Conservation (phyloP, 129 eudicot species). For the Saposhnikovia divaricata region DNA sequence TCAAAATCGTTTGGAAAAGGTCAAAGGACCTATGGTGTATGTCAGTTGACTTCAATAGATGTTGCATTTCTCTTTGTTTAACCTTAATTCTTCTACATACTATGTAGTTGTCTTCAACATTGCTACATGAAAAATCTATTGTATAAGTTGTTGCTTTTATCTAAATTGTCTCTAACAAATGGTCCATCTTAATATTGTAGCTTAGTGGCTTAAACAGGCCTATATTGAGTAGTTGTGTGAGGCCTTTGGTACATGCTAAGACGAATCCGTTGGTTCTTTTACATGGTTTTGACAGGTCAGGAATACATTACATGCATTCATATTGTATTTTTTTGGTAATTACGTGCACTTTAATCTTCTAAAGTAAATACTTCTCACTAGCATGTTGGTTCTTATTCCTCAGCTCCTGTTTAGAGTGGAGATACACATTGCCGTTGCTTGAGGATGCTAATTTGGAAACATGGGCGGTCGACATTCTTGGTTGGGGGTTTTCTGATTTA, state of each 20-base stretch:
- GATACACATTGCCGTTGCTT: constrained; percentile 72
- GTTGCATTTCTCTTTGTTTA: background rate
- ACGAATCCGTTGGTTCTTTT: constrained; percentile 73
- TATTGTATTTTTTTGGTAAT: background rate
- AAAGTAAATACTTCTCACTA: background rate
- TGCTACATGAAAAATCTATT: background rate
- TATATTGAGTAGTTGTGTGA: constrained; percentile 86
- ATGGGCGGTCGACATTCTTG: constrained; percentile 89
- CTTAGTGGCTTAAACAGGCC: constrained; percentile 36
- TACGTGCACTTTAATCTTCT: background rate
- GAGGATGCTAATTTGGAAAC: constrained; percentile 81
- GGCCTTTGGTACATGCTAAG: constrained; percentile 33
- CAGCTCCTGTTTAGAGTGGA: constrained; percentile 99
- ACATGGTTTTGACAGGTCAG: constrained; percentile 93
- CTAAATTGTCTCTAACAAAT: background rate
- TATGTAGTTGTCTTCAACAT: background rate
- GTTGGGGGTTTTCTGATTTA: constrained; percentile 96
- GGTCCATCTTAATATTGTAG: constrained; percentile 25
- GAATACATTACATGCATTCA: background rate
- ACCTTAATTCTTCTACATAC: background rate
- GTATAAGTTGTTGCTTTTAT: background rate
- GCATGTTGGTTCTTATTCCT: constrained; percentile 42
- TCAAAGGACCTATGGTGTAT: too few relatives aligned
- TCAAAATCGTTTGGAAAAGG: background rate
- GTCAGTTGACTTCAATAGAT: background rate